Percentiles rank a stretch among this genome's conserved stretches.
These are phyloP conservation scores for Botrytis deweyae DNA, from an alignment of 2,329 filamentous ascomycete genomes.

Conservation along the genomic window DNA sequence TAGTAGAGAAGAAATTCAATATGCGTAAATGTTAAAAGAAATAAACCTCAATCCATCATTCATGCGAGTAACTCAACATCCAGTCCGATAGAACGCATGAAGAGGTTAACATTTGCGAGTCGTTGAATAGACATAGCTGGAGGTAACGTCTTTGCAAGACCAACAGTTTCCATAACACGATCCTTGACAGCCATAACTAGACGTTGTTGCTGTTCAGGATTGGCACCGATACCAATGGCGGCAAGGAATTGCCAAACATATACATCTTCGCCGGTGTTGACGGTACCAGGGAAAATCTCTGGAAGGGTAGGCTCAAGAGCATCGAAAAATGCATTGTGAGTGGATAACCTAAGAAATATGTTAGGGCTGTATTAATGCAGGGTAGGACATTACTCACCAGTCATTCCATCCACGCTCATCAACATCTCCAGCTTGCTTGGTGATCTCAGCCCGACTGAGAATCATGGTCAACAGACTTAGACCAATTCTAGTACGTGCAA, in stretches of 20 bases:
- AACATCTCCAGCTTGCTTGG: slow-evolving; percentile 75
- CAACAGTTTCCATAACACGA: slow-evolving; percentile 92
- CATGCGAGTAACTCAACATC: slow-evolving; percentile 71
- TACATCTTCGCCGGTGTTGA: slow-evolving; percentile 86
- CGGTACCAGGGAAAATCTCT: slow-evolving; percentile 86
- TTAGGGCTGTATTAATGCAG: slow-evolving; percentile 36
- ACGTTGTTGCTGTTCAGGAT: slow-evolving; percentile 90
- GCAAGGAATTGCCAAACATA: slow-evolving; percentile 98
- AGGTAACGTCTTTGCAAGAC: slow-evolving; percentile 84
- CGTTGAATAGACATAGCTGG: slow-evolving; percentile 80
- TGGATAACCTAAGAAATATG: slow-evolving; percentile 55
- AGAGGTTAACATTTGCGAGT: slow-evolving; percentile 90
- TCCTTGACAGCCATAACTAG: slow-evolving; percentile 96
- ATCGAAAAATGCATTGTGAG: slow-evolving; percentile 87
- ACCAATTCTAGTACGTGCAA: slow-evolving; percentile 84
- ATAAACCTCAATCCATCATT: background rate
- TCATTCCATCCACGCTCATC: slow-evolving; percentile 74
- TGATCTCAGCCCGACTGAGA: slow-evolving; percentile 86
- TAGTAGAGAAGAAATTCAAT: slow-evolving; percentile 15
- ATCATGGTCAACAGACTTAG: slow-evolving; percentile 91
- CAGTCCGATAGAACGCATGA: slow-evolving; percentile 98
- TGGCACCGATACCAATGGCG: slow-evolving; percentile 89
- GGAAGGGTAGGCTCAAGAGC: slow-evolving; percentile 79
- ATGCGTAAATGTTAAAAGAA: slow-evolving; percentile 15
- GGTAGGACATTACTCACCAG: slow-evolving; percentile 55